Evolutionary conservation across 768 basidiomycete genomes (phyloP).

Genomic region (Boletus subcaerulescens): DNA sequence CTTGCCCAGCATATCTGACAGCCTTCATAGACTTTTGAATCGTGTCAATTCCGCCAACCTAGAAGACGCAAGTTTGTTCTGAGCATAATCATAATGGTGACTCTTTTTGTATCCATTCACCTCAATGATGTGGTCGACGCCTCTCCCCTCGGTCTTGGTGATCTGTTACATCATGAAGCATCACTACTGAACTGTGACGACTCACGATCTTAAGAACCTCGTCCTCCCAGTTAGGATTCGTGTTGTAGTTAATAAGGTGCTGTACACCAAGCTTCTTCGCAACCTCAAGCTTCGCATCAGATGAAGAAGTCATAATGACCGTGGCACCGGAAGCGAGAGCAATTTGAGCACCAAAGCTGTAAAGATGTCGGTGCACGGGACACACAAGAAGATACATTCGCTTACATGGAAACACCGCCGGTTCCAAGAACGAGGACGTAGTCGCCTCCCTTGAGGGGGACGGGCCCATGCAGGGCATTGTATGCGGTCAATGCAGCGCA

Average conservation of each 20-base stretch:
- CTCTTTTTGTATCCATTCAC: neutral
- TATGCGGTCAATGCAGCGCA: conserved; percentile 66
- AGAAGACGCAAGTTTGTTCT: neutral
- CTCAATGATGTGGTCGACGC: conserved; percentile 37
- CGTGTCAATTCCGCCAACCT: conserved; percentile 58
- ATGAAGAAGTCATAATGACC: conserved; percentile 67
- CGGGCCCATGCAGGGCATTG: conserved; percentile 50
- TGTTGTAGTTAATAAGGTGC: conserved; percentile 62
- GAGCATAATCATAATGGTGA: neutral
- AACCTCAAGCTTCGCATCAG: conserved; percentile 57
- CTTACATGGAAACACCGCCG: conserved; percentile 54
- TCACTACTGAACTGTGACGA: neutral
- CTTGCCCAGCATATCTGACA: conserved; percentile 39
- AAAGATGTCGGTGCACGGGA: neutral
- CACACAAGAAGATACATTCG: neutral
- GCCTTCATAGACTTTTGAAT: conserved; percentile 42
- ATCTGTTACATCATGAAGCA: neutral
- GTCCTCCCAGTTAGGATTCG: conserved; percentile 54
- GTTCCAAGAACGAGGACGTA: conserved; percentile 55
- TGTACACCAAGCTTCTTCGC: conserved; percentile 51
- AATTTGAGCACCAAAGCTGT: conserved; percentile 55
- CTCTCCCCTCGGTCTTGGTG: conserved; percentile 29
- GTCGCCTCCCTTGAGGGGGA: conserved; percentile 56
- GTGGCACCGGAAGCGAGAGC: conserved; percentile 61
- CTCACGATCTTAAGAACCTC: conserved; percentile 46